These are phyloP conservation scores for Claviceps monticola DNA, from an alignment of 2,329 filamentous ascomycete genomes.

Conservation along the genomic window DNA sequence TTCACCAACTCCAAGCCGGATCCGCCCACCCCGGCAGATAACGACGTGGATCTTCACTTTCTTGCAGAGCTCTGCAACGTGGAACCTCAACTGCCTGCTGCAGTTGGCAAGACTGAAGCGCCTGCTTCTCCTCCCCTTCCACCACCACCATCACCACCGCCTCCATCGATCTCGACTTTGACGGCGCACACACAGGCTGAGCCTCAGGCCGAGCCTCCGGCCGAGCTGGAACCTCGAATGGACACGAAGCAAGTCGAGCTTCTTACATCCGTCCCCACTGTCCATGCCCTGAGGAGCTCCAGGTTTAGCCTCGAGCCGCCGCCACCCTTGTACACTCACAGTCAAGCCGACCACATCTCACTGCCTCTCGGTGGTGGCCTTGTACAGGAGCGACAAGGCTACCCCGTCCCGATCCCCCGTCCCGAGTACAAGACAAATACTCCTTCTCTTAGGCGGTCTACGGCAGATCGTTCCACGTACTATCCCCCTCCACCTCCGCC, in stretches of 20 bases:
- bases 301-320: conserved; percentile 14
- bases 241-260: conserved; percentile 13
- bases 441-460: conserved; percentile 8
- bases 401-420: conserved; percentile 3
- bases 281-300: conserved; percentile 12
- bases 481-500: conserved; percentile 12
- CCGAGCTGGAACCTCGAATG: conserved; percentile 7
- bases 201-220: not conserved
- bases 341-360: conserved; percentile 7
- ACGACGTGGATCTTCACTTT: conserved; percentile 17
- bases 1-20: conserved; percentile 24
- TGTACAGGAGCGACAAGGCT: conserved; percentile 10
- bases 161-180: not conserved
- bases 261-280: conserved; percentile 9
- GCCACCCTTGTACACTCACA: conserved; percentile 11
- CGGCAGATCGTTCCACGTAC: conserved; percentile 13
- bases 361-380: conserved; percentile 13
- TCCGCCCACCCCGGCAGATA: conserved; percentile 11
- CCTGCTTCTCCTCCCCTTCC: no score
- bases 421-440: conserved; percentile 9
- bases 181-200: not conserved
- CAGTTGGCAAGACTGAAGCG: conserved; percentile 6
- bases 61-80: conserved; percentile 23
- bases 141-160: not conserved
- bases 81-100: conserved; percentile 13